Percentiles rank a stretch among this genome's conserved stretches.
Conservation (phyloP, 768 basidiomycete species). For the Phylloporus sp. region DNA sequence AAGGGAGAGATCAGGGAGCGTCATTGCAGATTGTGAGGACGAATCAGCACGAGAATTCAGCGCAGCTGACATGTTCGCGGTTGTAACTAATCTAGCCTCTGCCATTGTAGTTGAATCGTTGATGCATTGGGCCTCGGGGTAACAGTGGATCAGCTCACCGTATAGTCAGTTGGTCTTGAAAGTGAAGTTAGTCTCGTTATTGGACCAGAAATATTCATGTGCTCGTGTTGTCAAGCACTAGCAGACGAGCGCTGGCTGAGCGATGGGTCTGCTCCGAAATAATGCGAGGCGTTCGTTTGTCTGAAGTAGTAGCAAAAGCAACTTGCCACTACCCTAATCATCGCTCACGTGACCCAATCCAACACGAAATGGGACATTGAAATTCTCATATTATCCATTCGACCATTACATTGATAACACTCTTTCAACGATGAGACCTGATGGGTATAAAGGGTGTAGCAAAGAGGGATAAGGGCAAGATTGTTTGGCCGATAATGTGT, state of each 20-base stretch:
- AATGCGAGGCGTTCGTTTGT: not conserved
- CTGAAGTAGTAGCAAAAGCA: not conserved
- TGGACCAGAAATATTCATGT: not conserved
- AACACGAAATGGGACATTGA: no score
- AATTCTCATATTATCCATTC: no score
- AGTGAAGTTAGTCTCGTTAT: not conserved
- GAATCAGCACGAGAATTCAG: conserved; percentile 38
- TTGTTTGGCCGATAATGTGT: no score
- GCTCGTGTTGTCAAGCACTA: not conserved
- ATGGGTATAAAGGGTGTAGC: no score
- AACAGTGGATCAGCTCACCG: conserved; percentile 7
- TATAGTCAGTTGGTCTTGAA: conserved; percentile 1
- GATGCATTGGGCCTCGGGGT: not conserved
- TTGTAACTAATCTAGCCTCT: not conserved
- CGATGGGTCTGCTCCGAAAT: not conserved
- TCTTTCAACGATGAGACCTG: no score
- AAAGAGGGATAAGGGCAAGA: no score
- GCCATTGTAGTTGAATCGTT: not conserved
- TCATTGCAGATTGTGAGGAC: conserved; percentile 41
- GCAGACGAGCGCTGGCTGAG: no score
- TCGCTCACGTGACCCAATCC: conserved; percentile 13
- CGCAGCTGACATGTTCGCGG: conserved; percentile 38
- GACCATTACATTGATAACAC: no score
- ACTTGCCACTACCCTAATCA: no score
- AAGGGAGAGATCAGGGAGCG: conserved; percentile 58